These are phyloP conservation scores for Forsythia viridissima DNA, from an alignment of 257 asterid species.

Conservation along the genomic window DNA sequence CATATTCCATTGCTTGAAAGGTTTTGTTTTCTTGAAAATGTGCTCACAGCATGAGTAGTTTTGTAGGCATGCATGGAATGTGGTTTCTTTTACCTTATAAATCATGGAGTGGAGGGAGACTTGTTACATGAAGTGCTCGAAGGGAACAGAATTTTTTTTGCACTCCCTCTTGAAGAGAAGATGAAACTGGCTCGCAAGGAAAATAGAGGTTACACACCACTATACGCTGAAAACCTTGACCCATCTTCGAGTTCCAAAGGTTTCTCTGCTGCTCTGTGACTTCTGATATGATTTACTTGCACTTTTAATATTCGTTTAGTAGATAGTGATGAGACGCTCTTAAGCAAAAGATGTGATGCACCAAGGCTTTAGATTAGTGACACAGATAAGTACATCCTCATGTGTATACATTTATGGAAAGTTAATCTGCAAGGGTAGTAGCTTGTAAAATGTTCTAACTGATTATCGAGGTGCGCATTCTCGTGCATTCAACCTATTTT, in stretches of 20 bases:
- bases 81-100: constrained; percentile 66
- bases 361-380: neutral
- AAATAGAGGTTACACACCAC: constrained; percentile 56
- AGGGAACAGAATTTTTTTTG: constrained; percentile 41
- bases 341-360: neutral
- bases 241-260: constrained; percentile 44
- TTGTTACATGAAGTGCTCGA: constrained; percentile 40
- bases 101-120: constrained; percentile 55
- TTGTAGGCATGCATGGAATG: constrained; percentile 49
- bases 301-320: neutral
- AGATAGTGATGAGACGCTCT: neutral
- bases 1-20: neutral
- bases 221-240: constrained; percentile 55
- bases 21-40: neutral
- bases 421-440: neutral
- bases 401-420: neutral
- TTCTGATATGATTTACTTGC: neutral
- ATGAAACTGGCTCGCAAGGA: constrained; percentile 36
- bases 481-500: neutral
- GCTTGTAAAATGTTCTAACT: neutral
- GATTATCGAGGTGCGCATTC: neutral
- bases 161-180: constrained; percentile 47
- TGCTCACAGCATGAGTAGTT: neutral
- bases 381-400: neutral
- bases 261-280: neutral